Evolutionary conservation across 2,329 filamentous ascomycete genomes (phyloP), one percentile per base, ranked within the genome.

Genomic region (Fusarium verrucosum): DNA sequence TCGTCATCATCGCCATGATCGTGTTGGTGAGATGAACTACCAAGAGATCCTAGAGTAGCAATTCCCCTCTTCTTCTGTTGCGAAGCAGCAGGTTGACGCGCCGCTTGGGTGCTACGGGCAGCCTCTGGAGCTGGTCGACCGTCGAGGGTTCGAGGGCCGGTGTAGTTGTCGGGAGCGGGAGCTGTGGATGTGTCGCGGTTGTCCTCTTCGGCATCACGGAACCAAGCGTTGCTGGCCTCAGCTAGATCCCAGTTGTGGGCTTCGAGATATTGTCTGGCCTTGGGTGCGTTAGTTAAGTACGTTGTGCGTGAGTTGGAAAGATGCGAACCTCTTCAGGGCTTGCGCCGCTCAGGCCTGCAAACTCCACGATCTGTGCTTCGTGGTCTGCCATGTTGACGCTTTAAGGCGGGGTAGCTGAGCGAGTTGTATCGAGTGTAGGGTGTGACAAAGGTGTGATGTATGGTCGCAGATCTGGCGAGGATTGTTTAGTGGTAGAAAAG

Each of bases 181-280:
- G 81, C 78, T 42, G 78, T 79, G 58, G 80, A 73, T 32, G 79
- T 76, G 20, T 71, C 74, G 63, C 81, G 79, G 58, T 80, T 82
- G 23, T 88, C 85, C 30, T 82, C 78, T 55, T 86, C 69, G 23
- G 60, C 69, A 28, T 70, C 81, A 59, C 82, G 80, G 72, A 86
- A 92, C 78, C 83, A 91, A 46, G 86, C 83, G 26, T 85, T 82
- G 50, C 85, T 83, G 16, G 89, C 89, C 10, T 81, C 78, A 65
- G 84, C 81, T 38, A 92, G 78, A 70, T 92, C 84, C 89, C 90
- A 92, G 65, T 84, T 79, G 70, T 84, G 87, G 32, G 84, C 83
- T 20, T 82, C 80, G 9, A 94, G 86, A 67, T 90, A 90, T 60
- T 89, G 82, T 53, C 82, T 81, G 42, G 90, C 90, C 90, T 93